Percentiles rank a stretch among this genome's conserved stretches.
Conservation (phyloP, 768 basidiomycete species). For the Mrakia hoshinonis region DNA sequence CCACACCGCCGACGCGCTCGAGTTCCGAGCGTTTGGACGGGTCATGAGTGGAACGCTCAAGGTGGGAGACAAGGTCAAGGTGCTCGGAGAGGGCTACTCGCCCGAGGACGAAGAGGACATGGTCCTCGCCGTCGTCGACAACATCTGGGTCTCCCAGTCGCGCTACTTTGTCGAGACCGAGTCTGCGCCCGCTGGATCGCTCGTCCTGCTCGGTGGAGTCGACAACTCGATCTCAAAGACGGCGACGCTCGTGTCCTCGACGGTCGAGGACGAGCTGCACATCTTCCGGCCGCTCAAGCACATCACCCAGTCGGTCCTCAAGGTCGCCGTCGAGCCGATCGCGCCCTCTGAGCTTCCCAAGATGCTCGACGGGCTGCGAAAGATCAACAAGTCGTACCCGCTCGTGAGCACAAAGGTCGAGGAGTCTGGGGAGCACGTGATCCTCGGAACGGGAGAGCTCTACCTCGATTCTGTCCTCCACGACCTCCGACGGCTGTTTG, state of each 20-base stretch:
- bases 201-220: conserved; percentile 84
- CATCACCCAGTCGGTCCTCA: conserved; percentile 91
- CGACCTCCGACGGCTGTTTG: conserved; percentile 79
- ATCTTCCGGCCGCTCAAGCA: conserved; percentile 96
- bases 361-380: conserved; percentile 93
- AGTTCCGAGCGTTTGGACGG: conserved; percentile 91
- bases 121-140: conserved; percentile 72
- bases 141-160: conserved; percentile 82
- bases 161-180: conserved; percentile 89
- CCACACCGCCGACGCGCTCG: conserved; percentile 91
- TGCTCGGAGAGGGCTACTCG: conserved; percentile 95
- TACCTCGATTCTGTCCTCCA: conserved; percentile 97
- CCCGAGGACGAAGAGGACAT: conserved; percentile 99
- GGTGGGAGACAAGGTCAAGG: conserved; percentile 78
- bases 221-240: conserved; percentile 92
- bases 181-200: conserved; percentile 81
- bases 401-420: conserved; percentile 91
- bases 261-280: conserved; percentile 72
- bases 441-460: conserved; percentile 93
- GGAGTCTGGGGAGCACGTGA: conserved; percentile 93
- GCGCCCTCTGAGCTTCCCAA: conserved; percentile 95
- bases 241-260: conserved; percentile 64
- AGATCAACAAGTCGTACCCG: conserved; percentile 96
- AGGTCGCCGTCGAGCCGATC: conserved; percentile 96
- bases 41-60: conserved; percentile 83